Evolutionary conservation across 768 basidiomycete genomes (phyloP), one percentile per base, ranked within the genome.

Genomic region (Boletus tomentosulus): DNA sequence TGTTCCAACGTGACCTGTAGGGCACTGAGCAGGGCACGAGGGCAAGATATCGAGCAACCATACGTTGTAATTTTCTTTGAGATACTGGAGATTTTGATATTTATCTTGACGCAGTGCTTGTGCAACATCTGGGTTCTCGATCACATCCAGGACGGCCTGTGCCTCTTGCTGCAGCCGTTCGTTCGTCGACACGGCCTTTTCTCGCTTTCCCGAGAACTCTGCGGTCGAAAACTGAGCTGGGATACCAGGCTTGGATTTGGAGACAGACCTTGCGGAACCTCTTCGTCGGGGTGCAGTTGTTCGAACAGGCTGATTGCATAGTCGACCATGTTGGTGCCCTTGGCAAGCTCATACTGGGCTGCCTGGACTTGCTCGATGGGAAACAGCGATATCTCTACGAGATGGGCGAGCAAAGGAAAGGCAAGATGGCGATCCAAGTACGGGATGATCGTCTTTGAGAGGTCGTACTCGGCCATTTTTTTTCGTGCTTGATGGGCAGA

Each of bases 311-410:
- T 80, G 55, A 86, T 82, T 25, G 91, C 86, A 65, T 96, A 99
- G 71, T 96, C 95, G 54, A 96, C 87, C 95, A 98, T 98, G 72
- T 99, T 98, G 44, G 97, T 99, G 57, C 87, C 91, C 68, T 92
- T 96, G 51, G 93, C 91, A 50, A 98, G 86, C 65, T 98, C 94
- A 87, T 97, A 96, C 74, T 98, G 96, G 35, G 97, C 96, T 38
- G 84, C 75, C 54, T 85, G 84, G 53, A 98, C 81, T 61, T 98
- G 84, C 39, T 89, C 79, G 22, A 79, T 76, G 1, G 91, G 79
- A 71, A 94, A 98, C 38, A 89, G 72, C 16, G 82, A 81, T 9
- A 78, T 81, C 55, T 90, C 87, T 15, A 78, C 80, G 42, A 98
- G 85, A 75, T 96, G 93, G 10, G 89, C 84, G 56, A 99, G 87